Evolutionary conservation across 2,329 filamentous ascomycete species (phyloP).

Genomic region (Xylariaceae sp.): DNA sequence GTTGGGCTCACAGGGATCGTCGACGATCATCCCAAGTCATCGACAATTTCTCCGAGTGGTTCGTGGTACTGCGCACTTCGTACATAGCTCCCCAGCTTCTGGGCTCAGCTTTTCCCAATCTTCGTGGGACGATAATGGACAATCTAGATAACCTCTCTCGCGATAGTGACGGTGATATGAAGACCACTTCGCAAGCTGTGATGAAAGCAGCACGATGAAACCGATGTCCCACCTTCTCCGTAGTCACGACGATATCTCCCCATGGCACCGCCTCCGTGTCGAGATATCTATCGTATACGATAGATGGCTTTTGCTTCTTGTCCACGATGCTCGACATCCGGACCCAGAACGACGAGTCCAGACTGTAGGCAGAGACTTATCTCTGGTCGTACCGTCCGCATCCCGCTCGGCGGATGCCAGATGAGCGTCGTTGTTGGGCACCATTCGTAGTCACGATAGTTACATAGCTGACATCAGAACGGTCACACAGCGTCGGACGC

Average conservation of each 20-base stretch:
- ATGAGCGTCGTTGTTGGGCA: constrained; percentile 14
- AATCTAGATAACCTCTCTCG: constrained; percentile 2
- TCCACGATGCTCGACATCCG: neutral
- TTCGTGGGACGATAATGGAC: neutral
- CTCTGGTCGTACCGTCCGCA: neutral
- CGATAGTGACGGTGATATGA: neutral
- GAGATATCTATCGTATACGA: too few species aligned
- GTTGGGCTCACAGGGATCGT: constrained; percentile 9
- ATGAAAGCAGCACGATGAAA: constrained; percentile 8
- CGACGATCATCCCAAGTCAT: constrained; percentile 8
- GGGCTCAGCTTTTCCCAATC: constrained; percentile 6
- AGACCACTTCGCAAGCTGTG: constrained; percentile 1
- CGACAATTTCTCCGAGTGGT: constrained; percentile 18
- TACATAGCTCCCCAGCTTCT: neutral
- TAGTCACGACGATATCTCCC: too few species aligned
- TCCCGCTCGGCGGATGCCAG: constrained; percentile 8
- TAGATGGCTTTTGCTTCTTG: neutral
- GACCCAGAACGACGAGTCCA: neutral
- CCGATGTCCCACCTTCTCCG: neutral
- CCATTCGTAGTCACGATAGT: constrained; percentile 12
- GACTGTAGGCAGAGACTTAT: neutral
- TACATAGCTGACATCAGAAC: constrained; percentile 26
- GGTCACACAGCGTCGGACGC: constrained; percentile 25
- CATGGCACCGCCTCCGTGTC: too few species aligned
- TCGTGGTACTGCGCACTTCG: neutral